A percentile compares a stretch with the other conserved stretches of the same genome.
Evolutionary conservation across 331 rosid species (phyloP).

Genomic region (Spiraea crenata): DNA sequence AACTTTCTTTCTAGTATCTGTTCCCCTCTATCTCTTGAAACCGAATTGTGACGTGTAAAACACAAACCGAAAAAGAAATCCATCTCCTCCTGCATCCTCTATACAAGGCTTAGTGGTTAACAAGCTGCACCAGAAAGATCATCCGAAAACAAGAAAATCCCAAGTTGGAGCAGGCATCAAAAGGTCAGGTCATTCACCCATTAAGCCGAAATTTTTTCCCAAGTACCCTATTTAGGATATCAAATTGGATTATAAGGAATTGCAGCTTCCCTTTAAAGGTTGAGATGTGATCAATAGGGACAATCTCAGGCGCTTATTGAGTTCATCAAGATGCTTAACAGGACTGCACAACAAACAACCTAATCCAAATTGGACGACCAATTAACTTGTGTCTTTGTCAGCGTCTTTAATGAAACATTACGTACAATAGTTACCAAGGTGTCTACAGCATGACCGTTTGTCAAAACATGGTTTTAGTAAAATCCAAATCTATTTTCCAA

Average conservation of each 20-base stretch:
- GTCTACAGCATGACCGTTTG: slow-evolving; percentile 20
- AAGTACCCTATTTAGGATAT: slow-evolving; percentile 7
- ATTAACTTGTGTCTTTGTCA: slow-evolving; percentile 20
- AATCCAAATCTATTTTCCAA: slow-evolving; percentile 18
- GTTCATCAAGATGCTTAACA: slow-evolving; percentile 9
- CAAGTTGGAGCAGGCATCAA: slow-evolving; percentile 27
- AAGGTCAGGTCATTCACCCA: slow-evolving; percentile 29
- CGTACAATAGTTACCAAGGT: too few relatives aligned
- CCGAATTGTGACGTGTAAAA: slow-evolving; percentile 25
- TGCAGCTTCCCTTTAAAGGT: background rate
- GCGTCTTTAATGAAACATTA: slow-evolving; percentile 22
- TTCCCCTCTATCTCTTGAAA: slow-evolving; percentile 24
- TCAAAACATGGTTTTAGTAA: slow-evolving; percentile 20
- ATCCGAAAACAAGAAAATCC: slow-evolving; percentile 17
- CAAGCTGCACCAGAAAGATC: slow-evolving; percentile 20
- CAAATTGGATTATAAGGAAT: slow-evolving; percentile 25
- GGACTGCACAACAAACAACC: background rate
- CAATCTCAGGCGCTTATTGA: slow-evolving; percentile 23
- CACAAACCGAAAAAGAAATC: background rate
- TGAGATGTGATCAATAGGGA: slow-evolving; percentile 17
- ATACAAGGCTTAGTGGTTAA: slow-evolving; percentile 10
- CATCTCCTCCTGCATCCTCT: slow-evolving; percentile 9
- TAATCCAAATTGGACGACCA: slow-evolving; percentile 27
- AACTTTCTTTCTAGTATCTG: slow-evolving; percentile 18
- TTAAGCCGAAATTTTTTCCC: slow-evolving; percentile 29